phyloP scores from a whole-genome alignment of 176 grass and related monocot genomes.

The Phyllostachys edulis region DNA sequence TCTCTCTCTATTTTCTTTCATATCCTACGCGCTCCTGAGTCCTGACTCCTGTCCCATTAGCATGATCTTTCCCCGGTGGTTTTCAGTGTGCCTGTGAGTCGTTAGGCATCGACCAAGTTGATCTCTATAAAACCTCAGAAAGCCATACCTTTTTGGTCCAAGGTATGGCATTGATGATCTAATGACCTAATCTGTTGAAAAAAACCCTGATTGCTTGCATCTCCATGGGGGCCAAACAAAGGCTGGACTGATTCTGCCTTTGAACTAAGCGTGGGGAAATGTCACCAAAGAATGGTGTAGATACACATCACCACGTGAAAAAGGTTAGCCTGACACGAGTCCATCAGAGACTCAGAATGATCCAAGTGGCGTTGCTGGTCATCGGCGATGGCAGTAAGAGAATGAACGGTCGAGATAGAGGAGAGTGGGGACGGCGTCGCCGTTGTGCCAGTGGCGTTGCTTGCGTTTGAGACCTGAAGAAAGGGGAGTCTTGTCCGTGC shows the following conservation, averaged over 20 bases:
- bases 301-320: not conserved
- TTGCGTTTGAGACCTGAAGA: not conserved
- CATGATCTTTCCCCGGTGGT: not conserved
- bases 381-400: not conserved
- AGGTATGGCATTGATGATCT: not conserved
- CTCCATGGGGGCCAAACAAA: not conserved
- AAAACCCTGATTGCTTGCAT: not conserved
- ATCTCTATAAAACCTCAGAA: not conserved
- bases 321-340: not conserved
- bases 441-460: not conserved
- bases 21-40: not conserved
- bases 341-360: not conserved
- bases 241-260: conserved; percentile 26
- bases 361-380: not conserved
- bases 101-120: not conserved
- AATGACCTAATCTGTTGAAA: conserved; percentile 1
- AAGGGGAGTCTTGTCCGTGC: conserved; percentile 6
- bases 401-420: not conserved
- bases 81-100: not conserved
- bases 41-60: not conserved
- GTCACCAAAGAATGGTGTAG: not conserved
- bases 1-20: not conserved
- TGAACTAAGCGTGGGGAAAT: not conserved
- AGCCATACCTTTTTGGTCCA: conserved; percentile 11
- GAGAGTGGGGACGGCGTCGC: not conserved